A percentile compares a stretch with the other conserved stretches of the same genome.
These are phyloP conservation scores for Gracilariopsis chorda DNA, from an alignment of 23 red algal genomes.

Conservation along the genomic window DNA sequence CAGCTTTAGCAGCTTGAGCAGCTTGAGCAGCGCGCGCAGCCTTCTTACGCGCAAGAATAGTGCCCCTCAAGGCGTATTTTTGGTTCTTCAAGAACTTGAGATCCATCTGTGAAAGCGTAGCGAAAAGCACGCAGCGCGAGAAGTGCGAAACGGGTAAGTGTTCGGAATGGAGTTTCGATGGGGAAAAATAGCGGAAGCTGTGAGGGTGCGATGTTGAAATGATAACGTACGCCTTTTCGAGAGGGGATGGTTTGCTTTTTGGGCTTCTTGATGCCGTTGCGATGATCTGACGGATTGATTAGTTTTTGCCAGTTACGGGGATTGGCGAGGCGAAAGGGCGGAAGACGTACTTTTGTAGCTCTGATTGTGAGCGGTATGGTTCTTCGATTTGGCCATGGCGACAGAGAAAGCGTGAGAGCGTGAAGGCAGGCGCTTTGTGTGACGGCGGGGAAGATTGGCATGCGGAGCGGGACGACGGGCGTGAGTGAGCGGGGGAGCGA, in stretches of 20 bases:
- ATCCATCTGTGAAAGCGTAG: slow-evolving; percentile 49
- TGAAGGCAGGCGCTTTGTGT: no score
- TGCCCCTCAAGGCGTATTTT: slow-evolving; percentile 78
- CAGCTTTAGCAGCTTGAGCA: not conserved
- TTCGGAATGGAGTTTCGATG: not conserved
- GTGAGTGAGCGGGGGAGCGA: not conserved
- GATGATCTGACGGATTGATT: slow-evolving; percentile 47
- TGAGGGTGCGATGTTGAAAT: not conserved
- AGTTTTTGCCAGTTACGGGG: not conserved
- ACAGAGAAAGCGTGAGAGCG: not conserved
- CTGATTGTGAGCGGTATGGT: slow-evolving; percentile 96
- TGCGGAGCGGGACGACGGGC: not conserved
- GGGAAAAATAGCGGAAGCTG: not conserved
- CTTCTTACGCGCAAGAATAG: slow-evolving; percentile 50
- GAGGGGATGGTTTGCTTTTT: slow-evolving; percentile 55
- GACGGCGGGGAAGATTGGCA: no score
- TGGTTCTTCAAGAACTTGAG: slow-evolving; percentile 95
- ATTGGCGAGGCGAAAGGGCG: not conserved
- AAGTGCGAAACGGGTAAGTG: not conserved
- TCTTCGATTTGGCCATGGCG: slow-evolving; percentile 97
- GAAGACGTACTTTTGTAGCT: slow-evolving; percentile 59
- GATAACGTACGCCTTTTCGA: slow-evolving; percentile 60
- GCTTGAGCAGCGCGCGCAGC: not conserved
- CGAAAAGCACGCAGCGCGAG: not conserved
- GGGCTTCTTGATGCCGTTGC: slow-evolving; percentile 96